phyloP scores from a whole-genome alignment of 202 grass and related monocot genomes.

The Hordeum pubiflorum region DNA sequence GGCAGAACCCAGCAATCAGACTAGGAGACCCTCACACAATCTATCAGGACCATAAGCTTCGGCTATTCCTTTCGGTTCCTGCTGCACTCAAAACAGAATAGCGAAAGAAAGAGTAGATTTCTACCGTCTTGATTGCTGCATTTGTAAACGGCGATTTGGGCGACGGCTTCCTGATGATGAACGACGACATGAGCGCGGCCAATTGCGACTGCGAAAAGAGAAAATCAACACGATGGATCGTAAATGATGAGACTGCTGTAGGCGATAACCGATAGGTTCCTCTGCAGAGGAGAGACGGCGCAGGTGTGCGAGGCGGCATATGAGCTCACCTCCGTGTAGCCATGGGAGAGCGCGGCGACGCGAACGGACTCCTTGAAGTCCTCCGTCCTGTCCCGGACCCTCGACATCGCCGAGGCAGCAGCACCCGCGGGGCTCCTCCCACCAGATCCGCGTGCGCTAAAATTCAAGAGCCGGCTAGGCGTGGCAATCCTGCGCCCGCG shows the following conservation, averaged over 20 bases:
- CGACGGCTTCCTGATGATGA: slow-evolving; percentile 72
- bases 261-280: background rate
- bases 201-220: slow-evolving; percentile 47
- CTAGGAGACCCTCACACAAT: background rate
- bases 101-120: background rate
- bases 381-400: slow-evolving; percentile 68
- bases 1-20: slow-evolving; percentile 10
- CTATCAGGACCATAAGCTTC: background rate
- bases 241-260: background rate
- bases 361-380: slow-evolving; percentile 73
- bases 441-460: slow-evolving; percentile 24
- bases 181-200: slow-evolving; percentile 62
- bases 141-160: slow-evolving; percentile 61
- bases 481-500: background rate
- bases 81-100: background rate
- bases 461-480: background rate
- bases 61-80: background rate
- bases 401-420: slow-evolving; percentile 40
- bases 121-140: slow-evolving; percentile 74
- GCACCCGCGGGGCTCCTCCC: background rate
- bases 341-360: slow-evolving; percentile 48
- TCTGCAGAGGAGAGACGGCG: background rate
- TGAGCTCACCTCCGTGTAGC: slow-evolving; percentile 56
- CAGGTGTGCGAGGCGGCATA: background rate
- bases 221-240: background rate